phyloP scores from a whole-genome alignment of 495 filamentous ascomycete genomes.

The Zalerion maritima region DNA sequence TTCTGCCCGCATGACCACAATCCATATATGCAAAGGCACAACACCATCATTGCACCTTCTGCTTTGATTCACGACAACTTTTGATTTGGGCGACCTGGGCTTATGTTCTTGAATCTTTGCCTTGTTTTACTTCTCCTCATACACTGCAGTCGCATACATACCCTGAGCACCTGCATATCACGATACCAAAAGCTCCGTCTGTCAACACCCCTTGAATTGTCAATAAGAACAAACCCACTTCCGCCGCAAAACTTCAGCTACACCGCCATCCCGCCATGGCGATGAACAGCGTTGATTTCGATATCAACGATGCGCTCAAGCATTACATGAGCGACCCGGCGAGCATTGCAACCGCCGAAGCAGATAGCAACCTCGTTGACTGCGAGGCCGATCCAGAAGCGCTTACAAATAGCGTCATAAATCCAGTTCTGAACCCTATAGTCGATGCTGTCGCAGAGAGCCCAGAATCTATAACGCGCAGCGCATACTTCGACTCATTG shows the following conservation, averaged over 20 bases:
- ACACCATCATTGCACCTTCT: too few species aligned
- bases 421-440: constrained; percentile 77
- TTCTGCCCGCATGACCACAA: too few species aligned
- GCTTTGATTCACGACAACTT: too few species aligned
- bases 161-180: too few species aligned
- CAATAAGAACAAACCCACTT: background rate
- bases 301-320: constrained; percentile 92
- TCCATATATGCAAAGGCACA: too few species aligned
- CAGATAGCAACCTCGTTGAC: constrained; percentile 69
- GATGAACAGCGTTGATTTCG: constrained; percentile 75
- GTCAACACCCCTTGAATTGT: background rate
- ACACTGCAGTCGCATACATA: too few species aligned
- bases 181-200: too few species aligned
- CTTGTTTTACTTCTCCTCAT: too few species aligned
- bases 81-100: too few species aligned
- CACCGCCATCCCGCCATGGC: too few species aligned
- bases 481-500: constrained; percentile 74
- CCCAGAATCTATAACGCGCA: constrained; percentile 69
- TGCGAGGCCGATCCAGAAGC: constrained; percentile 86
- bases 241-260: constrained; percentile 1
- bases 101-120: too few species aligned
- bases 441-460: constrained; percentile 86
- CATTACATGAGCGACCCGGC: constrained; percentile 86
- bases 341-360: constrained; percentile 71
- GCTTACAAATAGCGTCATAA: constrained; percentile 60